Percentiles rank a stretch among this genome's conserved stretches.
Evolutionary conservation across 345 rosid genomes (phyloP).

Genomic region (Camelina neglecta): DNA sequence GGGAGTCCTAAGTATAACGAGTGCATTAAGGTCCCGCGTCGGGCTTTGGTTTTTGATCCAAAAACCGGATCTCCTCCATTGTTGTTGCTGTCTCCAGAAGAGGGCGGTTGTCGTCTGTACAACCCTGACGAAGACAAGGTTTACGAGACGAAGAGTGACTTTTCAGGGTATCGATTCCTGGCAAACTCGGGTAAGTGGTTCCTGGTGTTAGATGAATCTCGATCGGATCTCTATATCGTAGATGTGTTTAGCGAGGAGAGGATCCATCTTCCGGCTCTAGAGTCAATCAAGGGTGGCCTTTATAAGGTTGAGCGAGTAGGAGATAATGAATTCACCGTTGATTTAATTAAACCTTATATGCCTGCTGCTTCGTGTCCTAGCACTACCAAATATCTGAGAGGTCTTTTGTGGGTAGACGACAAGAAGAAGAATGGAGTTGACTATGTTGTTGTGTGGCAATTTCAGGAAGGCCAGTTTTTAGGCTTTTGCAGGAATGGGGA

Average conservation of each 20-base stretch:
- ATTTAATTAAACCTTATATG: no score
- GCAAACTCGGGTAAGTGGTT: no score
- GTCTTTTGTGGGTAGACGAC: no score
- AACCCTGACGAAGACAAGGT: neutral
- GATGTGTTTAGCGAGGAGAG: neutral
- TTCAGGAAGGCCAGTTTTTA: no score
- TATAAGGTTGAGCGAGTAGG: neutral
- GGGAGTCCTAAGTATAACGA: no score
- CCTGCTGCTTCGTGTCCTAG: no score
- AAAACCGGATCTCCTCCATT: neutral
- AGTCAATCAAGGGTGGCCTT: neutral
- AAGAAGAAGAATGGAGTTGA: no score
- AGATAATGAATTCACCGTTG: neutral
- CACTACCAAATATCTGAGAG: no score
- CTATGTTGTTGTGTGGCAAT: no score
- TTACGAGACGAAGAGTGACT: neutral
- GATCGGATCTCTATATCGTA: conserved; percentile 16
- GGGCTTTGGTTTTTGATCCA: no score
- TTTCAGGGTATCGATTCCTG: conserved; percentile 1
- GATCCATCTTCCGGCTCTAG: neutral
- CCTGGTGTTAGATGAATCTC: neutral
- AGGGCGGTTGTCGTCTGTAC: conserved; percentile 6
- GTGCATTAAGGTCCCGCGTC: no score
- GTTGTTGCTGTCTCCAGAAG: conserved; percentile 17
- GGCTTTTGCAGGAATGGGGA: no score